Evolutionary conservation across 108 stramenopile species (phyloP).

Genomic region (Nitzschia palea): DNA sequence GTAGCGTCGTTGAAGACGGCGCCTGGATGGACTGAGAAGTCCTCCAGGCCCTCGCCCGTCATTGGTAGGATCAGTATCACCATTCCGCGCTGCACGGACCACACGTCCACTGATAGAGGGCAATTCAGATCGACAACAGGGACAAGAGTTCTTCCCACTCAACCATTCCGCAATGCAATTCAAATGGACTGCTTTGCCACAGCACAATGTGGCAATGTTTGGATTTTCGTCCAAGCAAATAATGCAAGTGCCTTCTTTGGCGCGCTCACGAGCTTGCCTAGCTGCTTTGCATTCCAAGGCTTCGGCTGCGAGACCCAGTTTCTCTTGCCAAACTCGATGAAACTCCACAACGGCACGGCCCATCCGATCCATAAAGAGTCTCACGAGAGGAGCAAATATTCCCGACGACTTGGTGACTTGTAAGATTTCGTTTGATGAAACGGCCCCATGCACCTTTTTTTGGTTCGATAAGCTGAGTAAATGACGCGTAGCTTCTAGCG

Average conservation of each 20-base stretch:
- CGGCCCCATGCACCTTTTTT: constrained; percentile 10
- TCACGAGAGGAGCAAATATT: constrained; percentile 31
- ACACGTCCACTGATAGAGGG: constrained; percentile 35
- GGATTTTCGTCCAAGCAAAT: constrained; percentile 52
- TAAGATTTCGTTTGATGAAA: neutral
- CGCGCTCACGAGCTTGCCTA: constrained; percentile 40
- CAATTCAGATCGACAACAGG: constrained; percentile 32
- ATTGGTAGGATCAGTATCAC: neutral
- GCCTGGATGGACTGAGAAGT: neutral
- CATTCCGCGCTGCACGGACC: constrained; percentile 12
- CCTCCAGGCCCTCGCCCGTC: neutral
- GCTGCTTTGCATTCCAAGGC: constrained; percentile 42
- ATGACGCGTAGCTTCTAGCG: constrained; percentile 29
- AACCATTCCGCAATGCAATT: constrained; percentile 57
- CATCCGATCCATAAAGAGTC: constrained; percentile 35
- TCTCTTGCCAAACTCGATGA: constrained; percentile 32
- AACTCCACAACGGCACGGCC: constrained; percentile 28
- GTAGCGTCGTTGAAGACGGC: neutral
- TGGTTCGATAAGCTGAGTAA: constrained; percentile 11
- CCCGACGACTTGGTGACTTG: constrained; percentile 21
- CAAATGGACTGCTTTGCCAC: constrained; percentile 56
- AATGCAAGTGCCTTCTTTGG: constrained; percentile 37
- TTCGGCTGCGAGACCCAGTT: constrained; percentile 26
- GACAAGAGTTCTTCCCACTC: constrained; percentile 28
- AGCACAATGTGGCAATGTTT: constrained; percentile 56